phyloP scores from a whole-genome alignment of 78 protist species.

The Dictyostelium intermedium region DNA sequence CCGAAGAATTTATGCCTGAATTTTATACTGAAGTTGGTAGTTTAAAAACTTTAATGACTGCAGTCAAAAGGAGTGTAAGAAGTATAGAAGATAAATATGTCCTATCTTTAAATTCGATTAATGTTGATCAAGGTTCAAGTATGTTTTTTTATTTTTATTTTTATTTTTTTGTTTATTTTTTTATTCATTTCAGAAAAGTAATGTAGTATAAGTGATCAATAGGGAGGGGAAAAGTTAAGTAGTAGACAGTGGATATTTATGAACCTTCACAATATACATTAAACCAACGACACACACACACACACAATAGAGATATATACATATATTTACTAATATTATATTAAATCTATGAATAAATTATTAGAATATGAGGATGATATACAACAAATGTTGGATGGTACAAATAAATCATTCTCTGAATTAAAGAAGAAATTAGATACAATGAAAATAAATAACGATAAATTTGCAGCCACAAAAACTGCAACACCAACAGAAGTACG shows the following conservation, averaged over 20 bases:
- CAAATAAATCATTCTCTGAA: constrained; percentile 74
- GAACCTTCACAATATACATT: too few species aligned
- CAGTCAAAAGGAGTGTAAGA: constrained; percentile 70
- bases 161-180: neutral
- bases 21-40: constrained; percentile 78
- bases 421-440: constrained; percentile 72
- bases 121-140: constrained; percentile 80
- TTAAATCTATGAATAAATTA: too few species aligned
- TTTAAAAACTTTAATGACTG: constrained; percentile 60
- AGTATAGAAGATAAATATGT: constrained; percentile 72
- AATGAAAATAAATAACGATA: constrained; percentile 72
- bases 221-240: too few species aligned
- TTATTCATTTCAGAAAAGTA: neutral
- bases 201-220: too few species aligned
- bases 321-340: too few species aligned
- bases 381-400: constrained; percentile 70
- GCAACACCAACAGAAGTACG: constrained; percentile 75
- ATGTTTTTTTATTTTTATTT: neutral
- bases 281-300: too few species aligned
- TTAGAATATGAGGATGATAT: constrained; percentile 77
- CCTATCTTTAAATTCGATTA: constrained; percentile 65
- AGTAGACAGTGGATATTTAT: too few species aligned
- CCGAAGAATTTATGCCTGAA: constrained; percentile 80
- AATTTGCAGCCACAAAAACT: neutral
- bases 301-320: too few species aligned